Evolutionary conservation across 129 eudicot genomes (phyloP), one percentile per base, ranked within the genome.

Genomic region (Daucus carota): DNA sequence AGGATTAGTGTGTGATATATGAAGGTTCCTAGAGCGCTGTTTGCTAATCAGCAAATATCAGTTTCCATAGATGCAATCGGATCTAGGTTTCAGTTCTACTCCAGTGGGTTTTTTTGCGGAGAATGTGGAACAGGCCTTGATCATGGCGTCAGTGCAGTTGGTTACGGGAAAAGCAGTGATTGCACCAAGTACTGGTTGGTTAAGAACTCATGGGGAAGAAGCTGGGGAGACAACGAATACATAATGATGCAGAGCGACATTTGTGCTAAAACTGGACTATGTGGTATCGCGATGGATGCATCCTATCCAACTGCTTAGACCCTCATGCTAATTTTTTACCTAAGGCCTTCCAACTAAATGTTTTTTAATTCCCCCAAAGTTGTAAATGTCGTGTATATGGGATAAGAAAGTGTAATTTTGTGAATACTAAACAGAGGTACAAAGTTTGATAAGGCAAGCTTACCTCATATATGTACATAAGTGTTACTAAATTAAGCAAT

Each of bases 211-310:
- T 81, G 87, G 79, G 84, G 86, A 0, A 73, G 77, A 14, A 54
- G 73, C 38, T 87, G 91, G 88, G 91, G 92, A n/a, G 83, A 85
- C 31, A 72, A 76, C 28, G 89, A 87, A 29, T 88, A 85, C 57
- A 78, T 88, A 74, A 83, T 78, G 87, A 77, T 87, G 80, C 84
- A 81, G 72, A 76, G 86, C 76, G 90, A 78, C 17, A 34, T 79
- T 81, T 81, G 33, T 47, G 79, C 80, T 0, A 73, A 81, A 41
- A 81, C 77, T 57, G 89, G 92, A n/a, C 67, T 88, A 0, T 85
- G 89, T 72, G 89, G 85, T 12, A 81, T 88, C 29, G 87, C 89
- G 41, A 80, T 75, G 82, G 59, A 75, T 38, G 83, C 89, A 13
- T 74, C 83, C 29, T 88, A 82, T 59, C 89, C 92, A 75, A 68